Evolutionary conservation across 2,329 filamentous ascomycete genomes (phyloP).

Genomic region (Ascochyta fabae): DNA sequence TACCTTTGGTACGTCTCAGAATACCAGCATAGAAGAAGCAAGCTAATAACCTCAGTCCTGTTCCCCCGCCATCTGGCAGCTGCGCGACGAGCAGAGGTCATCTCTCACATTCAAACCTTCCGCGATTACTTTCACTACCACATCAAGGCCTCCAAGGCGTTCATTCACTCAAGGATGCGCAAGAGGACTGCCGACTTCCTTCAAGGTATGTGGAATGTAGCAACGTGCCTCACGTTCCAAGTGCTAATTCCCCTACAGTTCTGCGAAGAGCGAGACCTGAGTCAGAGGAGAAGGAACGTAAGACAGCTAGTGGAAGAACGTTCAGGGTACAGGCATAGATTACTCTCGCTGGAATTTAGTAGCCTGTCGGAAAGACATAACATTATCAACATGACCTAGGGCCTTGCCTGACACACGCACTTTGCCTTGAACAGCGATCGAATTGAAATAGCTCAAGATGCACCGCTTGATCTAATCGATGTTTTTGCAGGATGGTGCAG

Average conservation of each 20-base stretch:
- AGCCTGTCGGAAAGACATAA: neutral
- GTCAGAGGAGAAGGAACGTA: constrained; percentile 95
- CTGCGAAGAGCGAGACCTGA: constrained; percentile 93
- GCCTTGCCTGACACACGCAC: no score
- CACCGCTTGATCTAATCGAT: neutral
- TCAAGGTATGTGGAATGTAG: constrained; percentile 69
- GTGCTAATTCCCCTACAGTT: constrained; percentile 65
- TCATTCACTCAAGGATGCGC: constrained; percentile 98
- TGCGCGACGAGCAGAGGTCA: constrained; percentile 90
- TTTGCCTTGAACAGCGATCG: neutral
- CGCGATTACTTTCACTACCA: constrained; percentile 99
- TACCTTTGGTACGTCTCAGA: constrained; percentile 77
- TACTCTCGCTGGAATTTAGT: neutral
- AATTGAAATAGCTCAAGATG: neutral
- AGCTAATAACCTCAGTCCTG: constrained; percentile 67
- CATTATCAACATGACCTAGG: neutral
- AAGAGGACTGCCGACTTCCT: constrained; percentile 97
- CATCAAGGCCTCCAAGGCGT: constrained; percentile 99
- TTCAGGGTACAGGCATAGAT: constrained; percentile 69
- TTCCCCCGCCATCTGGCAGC: constrained; percentile 94
- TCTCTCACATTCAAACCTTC: constrained; percentile 99
- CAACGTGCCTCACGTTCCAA: neutral
- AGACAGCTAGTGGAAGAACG: constrained; percentile 94
- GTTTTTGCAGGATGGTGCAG: no score
- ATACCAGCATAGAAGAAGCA: constrained; percentile 15